Conservation (phyloP, 2,329 filamentous ascomycete species). For the Talaromyces sp. region DNA sequence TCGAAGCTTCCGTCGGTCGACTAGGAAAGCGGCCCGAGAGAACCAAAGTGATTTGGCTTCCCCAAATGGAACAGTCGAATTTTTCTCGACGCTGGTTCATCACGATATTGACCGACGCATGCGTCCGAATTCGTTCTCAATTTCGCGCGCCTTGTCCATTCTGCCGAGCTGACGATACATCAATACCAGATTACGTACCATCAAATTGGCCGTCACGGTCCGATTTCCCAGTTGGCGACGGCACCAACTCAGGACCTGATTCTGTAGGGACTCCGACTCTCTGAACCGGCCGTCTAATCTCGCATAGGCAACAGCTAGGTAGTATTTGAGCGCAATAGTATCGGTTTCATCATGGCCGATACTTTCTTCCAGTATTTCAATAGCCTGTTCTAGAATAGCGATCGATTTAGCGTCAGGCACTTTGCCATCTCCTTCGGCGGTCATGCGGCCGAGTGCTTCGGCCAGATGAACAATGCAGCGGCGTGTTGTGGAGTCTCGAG, state of each 20-base stretch:
- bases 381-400: conserved; percentile 15
- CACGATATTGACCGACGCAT: conserved; percentile 9
- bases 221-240: conserved; percentile 12
- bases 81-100: background rate
- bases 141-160: conserved; percentile 20
- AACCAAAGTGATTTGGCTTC: too few species aligned
- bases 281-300: conserved; percentile 16
- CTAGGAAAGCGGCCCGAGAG: background rate
- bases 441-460: conserved; percentile 19
- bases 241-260: conserved; percentile 18
- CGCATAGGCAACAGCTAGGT: conserved; percentile 19
- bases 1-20: background rate
- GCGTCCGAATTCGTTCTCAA: conserved; percentile 18
- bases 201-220: conserved; percentile 16
- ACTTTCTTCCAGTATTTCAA: conserved; percentile 17
- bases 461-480: conserved; percentile 20
- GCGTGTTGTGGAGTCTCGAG: conserved; percentile 17
- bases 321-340: conserved; percentile 19
- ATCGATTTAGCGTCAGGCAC: conserved; percentile 14
- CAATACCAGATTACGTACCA: conserved; percentile 18
- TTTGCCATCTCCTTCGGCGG: conserved; percentile 17
- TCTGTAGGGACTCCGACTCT: conserved; percentile 16
- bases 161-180: conserved; percentile 20
- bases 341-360: conserved; percentile 17
- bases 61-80: background rate